Evolutionary conservation across 805 yeast species (phyloP).

Genomic region (Yarrowia osloensis): DNA sequence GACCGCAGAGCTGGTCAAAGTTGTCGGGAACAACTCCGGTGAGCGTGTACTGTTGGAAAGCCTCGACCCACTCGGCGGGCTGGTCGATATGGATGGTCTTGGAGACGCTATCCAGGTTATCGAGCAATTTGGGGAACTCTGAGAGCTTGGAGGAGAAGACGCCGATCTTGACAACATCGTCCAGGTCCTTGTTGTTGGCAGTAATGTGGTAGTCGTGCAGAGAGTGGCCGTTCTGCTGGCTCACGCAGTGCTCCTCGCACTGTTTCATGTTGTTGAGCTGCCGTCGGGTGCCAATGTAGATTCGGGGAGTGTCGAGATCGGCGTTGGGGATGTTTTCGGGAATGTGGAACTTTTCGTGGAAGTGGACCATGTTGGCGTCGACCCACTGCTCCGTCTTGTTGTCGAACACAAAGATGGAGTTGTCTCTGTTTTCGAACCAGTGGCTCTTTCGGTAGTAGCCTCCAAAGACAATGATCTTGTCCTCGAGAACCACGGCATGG

Average conservation of each 20-base stretch:
- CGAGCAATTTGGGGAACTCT: conserved; percentile 11
- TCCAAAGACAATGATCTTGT: conserved; percentile 28
- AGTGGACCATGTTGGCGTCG: conserved; percentile 24
- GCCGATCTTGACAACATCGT: conserved; percentile 4
- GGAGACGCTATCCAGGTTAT: not conserved
- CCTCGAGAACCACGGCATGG: conserved; percentile 29
- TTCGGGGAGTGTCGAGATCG: conserved; percentile 26
- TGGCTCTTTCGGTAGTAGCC: conserved; percentile 27
- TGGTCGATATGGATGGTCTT: conserved; percentile 28
- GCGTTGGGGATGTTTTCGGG: conserved; percentile 8
- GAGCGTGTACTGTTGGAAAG: conserved; percentile 9
- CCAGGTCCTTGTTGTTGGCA: not conserved
- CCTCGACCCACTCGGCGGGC: conserved; percentile 23
- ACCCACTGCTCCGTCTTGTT: conserved; percentile 30
- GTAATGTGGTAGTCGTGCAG: conserved; percentile 14
- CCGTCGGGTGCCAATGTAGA: conserved; percentile 25
- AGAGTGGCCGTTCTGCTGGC: not conserved
- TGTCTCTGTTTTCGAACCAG: conserved; percentile 28
- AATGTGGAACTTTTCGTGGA: conserved; percentile 21
- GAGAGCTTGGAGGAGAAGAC: conserved; percentile 18
- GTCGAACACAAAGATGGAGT: conserved; percentile 28
- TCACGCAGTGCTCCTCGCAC: conserved; percentile 15
- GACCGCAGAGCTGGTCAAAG: conserved; percentile 15
- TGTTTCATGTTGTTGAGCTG: conserved; percentile 25
- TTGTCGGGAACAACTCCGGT: not conserved